Evolutionary conservation across 2,329 filamentous ascomycete genomes (phyloP), one percentile per base, ranked within the genome.

Genomic region (Trichoderma pleuroti): DNA sequence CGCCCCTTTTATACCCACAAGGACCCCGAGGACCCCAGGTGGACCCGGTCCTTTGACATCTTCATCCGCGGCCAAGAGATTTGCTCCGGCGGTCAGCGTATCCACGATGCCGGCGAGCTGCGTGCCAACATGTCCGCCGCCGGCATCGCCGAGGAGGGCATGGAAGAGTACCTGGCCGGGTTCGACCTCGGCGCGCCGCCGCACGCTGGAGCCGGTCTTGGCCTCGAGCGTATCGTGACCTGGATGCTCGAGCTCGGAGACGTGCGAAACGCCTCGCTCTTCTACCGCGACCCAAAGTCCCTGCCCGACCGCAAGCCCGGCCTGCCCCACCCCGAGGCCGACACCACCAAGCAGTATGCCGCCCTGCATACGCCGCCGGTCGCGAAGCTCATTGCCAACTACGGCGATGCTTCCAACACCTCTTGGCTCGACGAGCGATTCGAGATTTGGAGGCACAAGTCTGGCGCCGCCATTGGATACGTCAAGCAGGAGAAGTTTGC

Each of bases 21-120:
- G 32, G 93, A 97, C 73, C 87, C 91, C 2, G 84, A 90, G 18
- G 88, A 97, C 76, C 84, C 88, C 14, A 85, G 87, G 39, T 89
- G 90, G 79, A 98, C 94, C 64, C 97, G 97, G 79, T 97, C 94
- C 0, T 98, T 97, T 76, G 94, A 98, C 79, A 97, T 98, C 71
- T 98, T 98, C 82, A 87, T 97, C 56, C 91, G 94, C 34, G 94
- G 94, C 0, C 94, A 98, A 77, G 94, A 98, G 80, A 96, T 98
- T 70, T 90, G 95, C 59, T 95, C 93, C 1, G 94, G 94, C 75
- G 94, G 94, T 9, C 94, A 98, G 81, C 93, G 94, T 87, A 97
- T 98, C 73, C 92, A 98, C 79, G 90, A 96, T 72, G 87, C 92
- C 0, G 82, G 86, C 5, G 87, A 92, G 77, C 85, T 98, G n/a